A percentile compares a stretch with the other conserved stretches of the same genome.
Evolutionary conservation across 2,329 filamentous ascomycete species (phyloP).

Genomic region (Thelonectria discophora): DNA sequence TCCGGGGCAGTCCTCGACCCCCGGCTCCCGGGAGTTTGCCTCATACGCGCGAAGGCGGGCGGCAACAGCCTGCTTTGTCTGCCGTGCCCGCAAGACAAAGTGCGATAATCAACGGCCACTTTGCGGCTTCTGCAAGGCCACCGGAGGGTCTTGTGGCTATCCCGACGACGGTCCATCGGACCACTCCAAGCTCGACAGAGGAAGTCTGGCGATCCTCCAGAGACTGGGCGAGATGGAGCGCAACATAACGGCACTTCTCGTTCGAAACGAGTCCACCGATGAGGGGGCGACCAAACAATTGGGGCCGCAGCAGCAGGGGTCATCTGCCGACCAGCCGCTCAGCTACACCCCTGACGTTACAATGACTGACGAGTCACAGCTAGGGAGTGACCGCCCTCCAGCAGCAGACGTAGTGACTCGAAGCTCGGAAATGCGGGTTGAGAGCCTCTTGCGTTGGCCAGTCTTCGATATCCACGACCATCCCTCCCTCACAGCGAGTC

Average conservation of each 20-base stretch:
- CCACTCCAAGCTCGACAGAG: slow-evolving; percentile 33
- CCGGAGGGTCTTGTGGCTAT: slow-evolving; percentile 32
- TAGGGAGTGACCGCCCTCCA: slow-evolving; percentile 17
- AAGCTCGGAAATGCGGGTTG: slow-evolving; percentile 28
- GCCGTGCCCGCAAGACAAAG: slow-evolving; percentile 32
- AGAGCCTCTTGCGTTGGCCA: slow-evolving; percentile 22
- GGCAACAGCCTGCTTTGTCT: slow-evolving; percentile 25
- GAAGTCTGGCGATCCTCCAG: slow-evolving; percentile 32
- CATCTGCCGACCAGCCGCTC: background rate
- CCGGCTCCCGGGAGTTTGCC: slow-evolving; percentile 15
- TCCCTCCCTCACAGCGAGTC: slow-evolving; percentile 15
- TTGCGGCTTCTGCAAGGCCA: slow-evolving; percentile 34
- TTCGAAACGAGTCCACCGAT: slow-evolving; percentile 1
- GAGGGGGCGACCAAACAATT: background rate
- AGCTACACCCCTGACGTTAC: background rate
- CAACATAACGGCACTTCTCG: slow-evolving; percentile 17
- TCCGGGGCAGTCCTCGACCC: background rate
- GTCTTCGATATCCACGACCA: slow-evolving; percentile 17
- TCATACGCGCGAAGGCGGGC: slow-evolving; percentile 24
- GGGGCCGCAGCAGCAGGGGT: background rate
- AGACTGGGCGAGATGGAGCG: slow-evolving; percentile 30
- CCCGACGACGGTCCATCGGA: slow-evolving; percentile 28
- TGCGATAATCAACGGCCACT: slow-evolving; percentile 32
- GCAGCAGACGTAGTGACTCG: slow-evolving; percentile 25
- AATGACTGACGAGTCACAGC: slow-evolving; percentile 7